These are phyloP conservation scores for Beauveria australis DNA, from an alignment of 2,329 filamentous ascomycete species.

Conservation along the genomic window DNA sequence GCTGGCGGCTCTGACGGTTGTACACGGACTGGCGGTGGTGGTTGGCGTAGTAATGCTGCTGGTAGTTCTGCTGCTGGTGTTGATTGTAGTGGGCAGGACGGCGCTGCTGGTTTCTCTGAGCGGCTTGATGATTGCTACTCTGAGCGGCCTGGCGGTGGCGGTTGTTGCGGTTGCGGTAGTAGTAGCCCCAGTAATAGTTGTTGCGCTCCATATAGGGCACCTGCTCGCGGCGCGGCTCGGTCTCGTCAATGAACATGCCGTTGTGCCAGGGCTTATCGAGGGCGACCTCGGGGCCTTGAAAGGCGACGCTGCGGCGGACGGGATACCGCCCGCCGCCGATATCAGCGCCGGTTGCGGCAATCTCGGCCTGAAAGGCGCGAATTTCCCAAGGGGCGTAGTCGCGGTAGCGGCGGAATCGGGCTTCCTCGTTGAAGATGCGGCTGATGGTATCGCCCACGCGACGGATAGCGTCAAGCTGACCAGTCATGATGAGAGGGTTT, in stretches of 20 bases:
- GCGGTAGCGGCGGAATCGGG: background rate
- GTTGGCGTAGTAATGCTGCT: no score
- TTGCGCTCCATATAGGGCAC: background rate
- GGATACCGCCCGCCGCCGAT: background rate
- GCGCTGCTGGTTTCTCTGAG: no score
- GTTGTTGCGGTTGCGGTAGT: background rate
- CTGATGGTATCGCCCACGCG: background rate
- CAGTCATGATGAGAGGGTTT: background rate
- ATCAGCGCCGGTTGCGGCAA: background rate
- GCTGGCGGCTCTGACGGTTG: background rate
- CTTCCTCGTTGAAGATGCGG: background rate
- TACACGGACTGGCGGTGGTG: background rate
- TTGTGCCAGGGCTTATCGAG: background rate
- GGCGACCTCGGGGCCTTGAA: background rate
- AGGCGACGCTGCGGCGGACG: background rate
- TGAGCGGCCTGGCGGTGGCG: background rate
- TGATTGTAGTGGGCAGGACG: no score
- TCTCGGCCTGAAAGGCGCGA: background rate
- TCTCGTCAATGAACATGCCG: background rate
- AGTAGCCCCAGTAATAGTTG: background rate
- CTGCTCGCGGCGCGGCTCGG: background rate
- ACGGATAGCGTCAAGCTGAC: background rate
- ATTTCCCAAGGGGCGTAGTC: background rate
- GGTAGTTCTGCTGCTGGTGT: no score
- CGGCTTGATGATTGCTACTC: no score